phyloP scores from a whole-genome alignment of 2,329 filamentous ascomycete species.

The Knufia fluminis region DNA sequence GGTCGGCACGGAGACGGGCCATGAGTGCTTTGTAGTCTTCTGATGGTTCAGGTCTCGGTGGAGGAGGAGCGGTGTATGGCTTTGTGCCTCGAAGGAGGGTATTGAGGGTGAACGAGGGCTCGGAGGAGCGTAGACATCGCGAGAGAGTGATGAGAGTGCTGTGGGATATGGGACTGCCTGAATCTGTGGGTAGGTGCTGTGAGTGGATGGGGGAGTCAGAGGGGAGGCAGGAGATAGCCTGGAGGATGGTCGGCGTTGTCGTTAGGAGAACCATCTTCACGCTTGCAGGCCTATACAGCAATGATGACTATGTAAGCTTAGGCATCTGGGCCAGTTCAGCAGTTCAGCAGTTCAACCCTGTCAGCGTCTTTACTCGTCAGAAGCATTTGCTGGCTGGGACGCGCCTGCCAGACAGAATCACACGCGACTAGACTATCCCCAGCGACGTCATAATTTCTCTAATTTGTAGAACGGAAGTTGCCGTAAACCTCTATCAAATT shows the following conservation, averaged over 20 bases:
- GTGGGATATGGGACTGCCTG: slow-evolving; percentile 34
- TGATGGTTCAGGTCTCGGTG: slow-evolving; percentile 68
- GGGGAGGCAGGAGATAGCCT: slow-evolving; percentile 30
- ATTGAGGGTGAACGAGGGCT: slow-evolving; percentile 48
- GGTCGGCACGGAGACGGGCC: slow-evolving; percentile 69
- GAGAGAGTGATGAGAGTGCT: slow-evolving; percentile 31
- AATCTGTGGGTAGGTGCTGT: slow-evolving; percentile 23
- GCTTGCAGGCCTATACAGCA: no score
- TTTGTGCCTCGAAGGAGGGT: slow-evolving; percentile 60
- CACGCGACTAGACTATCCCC: slow-evolving; percentile 11
- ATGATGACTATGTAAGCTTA: no score
- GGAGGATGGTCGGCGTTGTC: slow-evolving; percentile 32
- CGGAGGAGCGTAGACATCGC: slow-evolving; percentile 9
- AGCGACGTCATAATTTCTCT: slow-evolving; percentile 5
- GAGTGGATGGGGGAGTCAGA: not conserved
- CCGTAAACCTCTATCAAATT: no score
- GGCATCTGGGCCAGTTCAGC: no score
- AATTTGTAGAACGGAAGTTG: no score
- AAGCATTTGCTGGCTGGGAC: slow-evolving; percentile 27
- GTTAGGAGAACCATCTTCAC: slow-evolving; percentile 34
- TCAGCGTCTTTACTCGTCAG: no score
- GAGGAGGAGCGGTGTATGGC: slow-evolving; percentile 70
- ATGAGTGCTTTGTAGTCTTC: slow-evolving; percentile 81
- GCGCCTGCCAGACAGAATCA: slow-evolving; percentile 13
- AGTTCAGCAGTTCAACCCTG: no score